Conservation (phyloP, 2,329 filamentous ascomycete species). For the Verticillium nubilum region DNA sequence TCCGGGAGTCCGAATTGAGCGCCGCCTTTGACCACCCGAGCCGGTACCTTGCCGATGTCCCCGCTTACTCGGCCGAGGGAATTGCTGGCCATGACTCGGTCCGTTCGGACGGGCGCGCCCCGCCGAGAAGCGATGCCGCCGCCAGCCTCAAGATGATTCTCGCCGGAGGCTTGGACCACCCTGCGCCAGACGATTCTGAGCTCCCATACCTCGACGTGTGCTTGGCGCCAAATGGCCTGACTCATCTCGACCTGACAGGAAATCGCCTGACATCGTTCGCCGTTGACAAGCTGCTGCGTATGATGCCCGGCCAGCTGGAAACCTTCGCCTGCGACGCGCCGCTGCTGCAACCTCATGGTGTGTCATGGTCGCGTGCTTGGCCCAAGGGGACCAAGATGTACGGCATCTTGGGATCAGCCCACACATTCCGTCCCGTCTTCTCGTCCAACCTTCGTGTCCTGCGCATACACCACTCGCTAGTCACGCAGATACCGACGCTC, state of each 20-base stretch:
- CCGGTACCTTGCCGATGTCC: conserved; percentile 44
- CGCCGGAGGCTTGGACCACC: conserved; percentile 5
- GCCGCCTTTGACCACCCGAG: conserved; percentile 36
- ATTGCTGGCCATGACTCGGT: conserved; percentile 17
- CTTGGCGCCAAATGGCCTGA: conserved; percentile 30
- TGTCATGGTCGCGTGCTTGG: conserved; percentile 16
- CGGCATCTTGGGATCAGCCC: conserved; percentile 38
- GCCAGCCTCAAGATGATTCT: conserved; percentile 21
- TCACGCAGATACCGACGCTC: conserved; percentile 48
- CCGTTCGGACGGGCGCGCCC: conserved; percentile 22
- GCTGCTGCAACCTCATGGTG: conserved; percentile 17
- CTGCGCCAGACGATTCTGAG: conserved; percentile 4
- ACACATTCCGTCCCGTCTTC: conserved; percentile 46
- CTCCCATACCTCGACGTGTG: conserved; percentile 18
- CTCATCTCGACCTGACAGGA: conserved; percentile 48
- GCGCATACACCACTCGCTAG: conserved; percentile 53
- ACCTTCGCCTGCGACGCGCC: conserved; percentile 44
- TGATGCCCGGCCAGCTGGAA: conserved; percentile 41
- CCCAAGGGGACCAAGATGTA: conserved; percentile 25
- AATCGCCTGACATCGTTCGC: conserved; percentile 41
- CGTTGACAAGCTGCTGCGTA: conserved; percentile 35
- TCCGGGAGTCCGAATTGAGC: conserved; percentile 44
- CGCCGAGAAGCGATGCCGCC: conserved; percentile 24
- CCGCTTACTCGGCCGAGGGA: conserved; percentile 28
- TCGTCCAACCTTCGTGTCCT: conserved; percentile 48